Percentiles rank a stretch among this genome's conserved stretches.
Conservation (phyloP, 1,139 yeast genomes). For the Kodamaea suecica region DNA sequence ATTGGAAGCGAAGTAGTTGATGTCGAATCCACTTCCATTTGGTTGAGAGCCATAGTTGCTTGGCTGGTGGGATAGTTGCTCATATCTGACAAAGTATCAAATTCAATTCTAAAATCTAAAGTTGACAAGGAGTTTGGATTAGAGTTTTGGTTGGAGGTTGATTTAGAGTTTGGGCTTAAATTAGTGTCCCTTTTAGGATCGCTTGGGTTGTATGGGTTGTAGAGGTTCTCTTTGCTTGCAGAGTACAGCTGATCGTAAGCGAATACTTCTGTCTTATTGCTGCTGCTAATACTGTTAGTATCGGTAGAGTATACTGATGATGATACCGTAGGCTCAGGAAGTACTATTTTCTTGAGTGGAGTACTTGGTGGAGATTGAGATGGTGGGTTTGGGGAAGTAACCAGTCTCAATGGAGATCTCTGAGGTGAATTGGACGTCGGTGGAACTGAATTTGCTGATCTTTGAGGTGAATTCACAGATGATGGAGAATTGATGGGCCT, state of each 20-base stretch:
- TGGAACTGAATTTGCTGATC: too few species aligned
- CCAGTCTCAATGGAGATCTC: too few species aligned
- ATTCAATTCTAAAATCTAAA: not conserved
- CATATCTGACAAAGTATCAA: not conserved
- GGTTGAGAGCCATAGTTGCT: conserved; percentile 12
- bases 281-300: not conserved
- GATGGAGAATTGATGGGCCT: too few species aligned
- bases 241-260: too few species aligned
- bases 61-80: conserved; percentile 1
- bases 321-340: conserved; percentile 1
- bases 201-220: too few species aligned
- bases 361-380: not conserved
- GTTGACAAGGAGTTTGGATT: not conserved
- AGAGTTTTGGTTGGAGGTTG: not conserved
- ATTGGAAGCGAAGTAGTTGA: conserved; percentile 32
- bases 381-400: too few species aligned
- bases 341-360: not conserved
- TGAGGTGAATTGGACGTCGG: too few species aligned
- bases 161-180: not conserved
- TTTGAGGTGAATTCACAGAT: too few species aligned
- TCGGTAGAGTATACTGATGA: conserved; percentile 1
- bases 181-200: too few species aligned
- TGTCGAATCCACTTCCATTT: conserved; percentile 32
- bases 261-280: too few species aligned
- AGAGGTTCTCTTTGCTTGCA: too few species aligned